Conservation (phyloP, 2,329 filamentous ascomycete genomes). For the Botrytis fabae region DNA sequence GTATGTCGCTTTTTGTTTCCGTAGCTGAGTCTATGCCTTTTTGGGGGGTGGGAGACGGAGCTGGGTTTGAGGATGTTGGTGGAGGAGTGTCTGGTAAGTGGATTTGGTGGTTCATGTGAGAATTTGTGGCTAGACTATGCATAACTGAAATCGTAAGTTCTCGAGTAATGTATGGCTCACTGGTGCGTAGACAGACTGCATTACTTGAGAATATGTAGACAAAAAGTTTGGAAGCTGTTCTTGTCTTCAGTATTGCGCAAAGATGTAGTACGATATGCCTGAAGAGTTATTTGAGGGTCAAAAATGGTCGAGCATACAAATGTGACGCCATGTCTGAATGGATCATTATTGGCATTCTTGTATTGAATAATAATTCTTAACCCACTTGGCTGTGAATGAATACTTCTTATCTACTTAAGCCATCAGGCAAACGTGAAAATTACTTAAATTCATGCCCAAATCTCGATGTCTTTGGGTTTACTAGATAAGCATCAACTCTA, state of each 20-base stretch:
- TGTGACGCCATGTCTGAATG: neutral
- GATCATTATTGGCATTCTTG: neutral
- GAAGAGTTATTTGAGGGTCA: neutral
- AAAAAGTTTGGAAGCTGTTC: neutral
- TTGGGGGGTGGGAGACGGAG: no score
- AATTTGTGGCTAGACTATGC: neutral
- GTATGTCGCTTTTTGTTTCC: neutral
- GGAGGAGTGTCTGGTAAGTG: neutral
- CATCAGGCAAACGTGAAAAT: neutral
- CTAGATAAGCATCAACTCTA: neutral
- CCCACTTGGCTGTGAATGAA: slow-evolving; percentile 1
- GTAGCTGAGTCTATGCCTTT: neutral
- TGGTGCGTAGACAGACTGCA: neutral
- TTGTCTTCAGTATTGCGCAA: neutral
- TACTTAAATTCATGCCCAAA: neutral
- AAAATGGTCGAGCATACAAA: neutral
- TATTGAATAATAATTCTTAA: neutral
- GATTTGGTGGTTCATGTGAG: neutral
- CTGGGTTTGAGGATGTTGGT: neutral
- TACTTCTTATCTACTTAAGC: neutral
- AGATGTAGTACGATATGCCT: neutral
- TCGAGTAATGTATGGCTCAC: neutral
- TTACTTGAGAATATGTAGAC: neutral
- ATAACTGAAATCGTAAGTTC: neutral
- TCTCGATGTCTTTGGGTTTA: neutral